Conservation (phyloP, 352 stramenopile species). For the Globisporangium splendens region DNA sequence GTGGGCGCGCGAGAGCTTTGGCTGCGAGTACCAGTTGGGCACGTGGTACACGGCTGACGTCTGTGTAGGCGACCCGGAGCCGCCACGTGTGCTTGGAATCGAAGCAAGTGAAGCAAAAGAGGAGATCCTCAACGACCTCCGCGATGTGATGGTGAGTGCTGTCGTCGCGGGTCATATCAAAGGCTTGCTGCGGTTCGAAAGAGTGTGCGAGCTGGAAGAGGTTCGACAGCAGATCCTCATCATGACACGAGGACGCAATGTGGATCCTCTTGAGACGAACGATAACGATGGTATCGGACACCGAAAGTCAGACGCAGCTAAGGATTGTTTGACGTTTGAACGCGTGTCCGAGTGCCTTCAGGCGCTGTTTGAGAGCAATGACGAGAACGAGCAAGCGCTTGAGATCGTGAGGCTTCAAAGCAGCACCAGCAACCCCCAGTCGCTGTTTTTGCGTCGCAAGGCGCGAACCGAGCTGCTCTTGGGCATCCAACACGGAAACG, state of each 20-base stretch:
- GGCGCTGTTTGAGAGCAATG: constrained; percentile 27
- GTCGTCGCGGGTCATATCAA: constrained; percentile 29
- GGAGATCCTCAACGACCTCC: background rate
- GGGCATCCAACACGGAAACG: constrained; percentile 30
- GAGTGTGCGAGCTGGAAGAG: constrained; percentile 51
- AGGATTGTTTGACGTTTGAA: constrained; percentile 15
- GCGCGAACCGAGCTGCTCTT: constrained; percentile 44
- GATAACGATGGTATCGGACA: background rate
- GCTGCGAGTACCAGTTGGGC: constrained; percentile 62
- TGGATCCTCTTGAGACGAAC: constrained; percentile 19
- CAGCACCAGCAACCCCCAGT: background rate
- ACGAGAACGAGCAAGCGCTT: constrained; percentile 34
- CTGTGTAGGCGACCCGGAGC: constrained; percentile 8
- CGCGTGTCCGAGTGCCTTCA: constrained; percentile 32
- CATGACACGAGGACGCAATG: constrained; percentile 14
- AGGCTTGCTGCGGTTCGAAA: constrained; percentile 44
- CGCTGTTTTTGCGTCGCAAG: constrained; percentile 47
- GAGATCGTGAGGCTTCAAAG: constrained; percentile 42
- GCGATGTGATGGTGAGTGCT: constrained; percentile 10
- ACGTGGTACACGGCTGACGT: constrained; percentile 75
- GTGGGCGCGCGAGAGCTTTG: constrained; percentile 82
- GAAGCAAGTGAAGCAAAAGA: background rate
- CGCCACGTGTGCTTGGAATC: background rate
- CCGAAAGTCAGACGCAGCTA: background rate
- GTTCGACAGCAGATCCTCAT: constrained; percentile 60